These are phyloP conservation scores for Aspergillus kassunensis DNA, from an alignment of 495 filamentous ascomycete species.

Conservation along the genomic window DNA sequence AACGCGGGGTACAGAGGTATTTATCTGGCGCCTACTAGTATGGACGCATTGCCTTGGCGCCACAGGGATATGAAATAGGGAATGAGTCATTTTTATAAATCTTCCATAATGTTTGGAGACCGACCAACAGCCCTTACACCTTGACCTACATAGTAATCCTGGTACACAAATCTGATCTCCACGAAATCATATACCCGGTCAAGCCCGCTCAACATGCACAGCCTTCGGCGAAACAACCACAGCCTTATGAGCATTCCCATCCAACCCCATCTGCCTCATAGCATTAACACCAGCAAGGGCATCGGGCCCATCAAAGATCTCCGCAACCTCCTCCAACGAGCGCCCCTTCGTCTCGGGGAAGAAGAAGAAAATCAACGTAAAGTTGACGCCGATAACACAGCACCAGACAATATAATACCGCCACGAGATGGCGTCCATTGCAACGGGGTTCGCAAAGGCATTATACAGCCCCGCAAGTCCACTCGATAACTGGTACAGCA, in stretches of 20 bases:
- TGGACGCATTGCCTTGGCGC: too few species aligned
- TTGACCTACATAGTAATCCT: too few species aligned
- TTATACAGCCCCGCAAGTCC: constrained; percentile 10
- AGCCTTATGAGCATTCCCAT: constrained; percentile 8
- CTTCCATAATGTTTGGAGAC: too few species aligned
- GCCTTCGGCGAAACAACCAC: too few species aligned
- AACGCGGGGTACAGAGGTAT: too few species aligned
- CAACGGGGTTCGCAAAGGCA: constrained; percentile 6
- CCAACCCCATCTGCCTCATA: constrained; percentile 9
- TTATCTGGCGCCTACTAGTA: too few species aligned
- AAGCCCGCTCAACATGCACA: too few species aligned
- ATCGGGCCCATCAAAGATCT: constrained; percentile 8
- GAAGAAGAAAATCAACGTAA: constrained; percentile 3
- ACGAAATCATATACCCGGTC: too few species aligned
- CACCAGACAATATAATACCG: constrained; percentile 9
- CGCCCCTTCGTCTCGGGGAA: constrained; percentile 9
- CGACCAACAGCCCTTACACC: too few species aligned
- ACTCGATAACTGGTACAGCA: constrained; percentile 8
- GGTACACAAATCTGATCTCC: too few species aligned
- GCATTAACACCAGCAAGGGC: constrained; percentile 3
- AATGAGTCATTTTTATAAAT: too few species aligned
- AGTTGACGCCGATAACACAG: constrained; percentile 2
- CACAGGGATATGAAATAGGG: too few species aligned
- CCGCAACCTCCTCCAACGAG: constrained; percentile 10
- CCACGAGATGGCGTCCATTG: constrained; percentile 10